Base-by-base conservation (phyloP, 805 yeast genomes). In the Kodamaea nitidulidarum region DNA sequence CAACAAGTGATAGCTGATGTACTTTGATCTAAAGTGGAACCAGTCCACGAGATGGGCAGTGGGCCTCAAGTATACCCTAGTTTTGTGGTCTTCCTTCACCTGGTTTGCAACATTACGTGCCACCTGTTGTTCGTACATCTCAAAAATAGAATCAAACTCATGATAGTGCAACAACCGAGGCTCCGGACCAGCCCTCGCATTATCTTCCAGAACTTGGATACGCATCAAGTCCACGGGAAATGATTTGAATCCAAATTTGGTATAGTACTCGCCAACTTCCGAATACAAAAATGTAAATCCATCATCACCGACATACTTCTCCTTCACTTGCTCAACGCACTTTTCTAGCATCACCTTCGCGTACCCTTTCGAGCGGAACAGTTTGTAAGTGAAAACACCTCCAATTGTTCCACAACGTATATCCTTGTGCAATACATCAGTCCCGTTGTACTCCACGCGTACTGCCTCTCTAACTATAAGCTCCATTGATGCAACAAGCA, bases 211-310 rank as follows among this genome's bases (percentile, higher is more conserved):
- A 36, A 58, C 47, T 7, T 61, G 60, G 6, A 61, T 43, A 20
- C 54, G 41, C 20, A 60, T 42, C 38, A 67, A 47, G 3, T 64
- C 67, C n/a, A 69, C 65, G 15, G 49, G 57, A 32, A 55, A 53
- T 3, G 71, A 65, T 32, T 54, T 55, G 50, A 67, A 69, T 11
- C 73, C 74, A 38, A 51, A 49, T 16, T 55, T 54, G 34, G 52
- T 39, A 44, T 69, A 69, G 51, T 65, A 69, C 38, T 69, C 73
- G 8, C 73, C 73, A 8, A 69, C 58, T 44, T 69, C 74, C 2
- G 71, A 65, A 47, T 68, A 67, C 40, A 69, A 56, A 43, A 63
- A 61, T 7, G 55, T 52, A 41, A 56, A 65, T 1, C 71, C 72
- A 27, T 59, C 60, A 2, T 40, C 40, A 2, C 66, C 68, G 22